Evolutionary conservation across 257 asterid genomes (phyloP).

Genomic region (Solanum peruvianum): DNA sequence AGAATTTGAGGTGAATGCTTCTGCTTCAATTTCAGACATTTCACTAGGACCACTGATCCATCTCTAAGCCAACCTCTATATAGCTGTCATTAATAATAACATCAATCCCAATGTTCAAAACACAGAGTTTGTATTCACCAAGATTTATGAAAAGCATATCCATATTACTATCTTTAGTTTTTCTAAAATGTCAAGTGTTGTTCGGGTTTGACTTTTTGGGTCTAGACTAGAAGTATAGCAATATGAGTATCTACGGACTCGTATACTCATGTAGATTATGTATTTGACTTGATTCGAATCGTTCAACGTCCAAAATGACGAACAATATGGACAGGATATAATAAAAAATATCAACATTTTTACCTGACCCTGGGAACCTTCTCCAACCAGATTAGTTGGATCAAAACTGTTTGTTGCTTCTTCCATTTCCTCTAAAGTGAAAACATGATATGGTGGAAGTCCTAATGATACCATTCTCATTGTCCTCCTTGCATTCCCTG

Average conservation of each 20-base stretch:
- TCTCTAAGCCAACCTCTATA: slow-evolving; percentile 81
- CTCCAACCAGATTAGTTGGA: slow-evolving; percentile 66
- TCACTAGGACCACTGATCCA: slow-evolving; percentile 75
- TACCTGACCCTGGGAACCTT: slow-evolving; percentile 90
- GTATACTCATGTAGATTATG: neutral
- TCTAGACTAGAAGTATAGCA: neutral
- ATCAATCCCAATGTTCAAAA: neutral
- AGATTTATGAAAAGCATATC: neutral
- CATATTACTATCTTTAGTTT: neutral
- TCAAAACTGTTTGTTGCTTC: slow-evolving; percentile 85
- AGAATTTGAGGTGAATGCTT: slow-evolving; percentile 75
- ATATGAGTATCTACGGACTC: neutral
- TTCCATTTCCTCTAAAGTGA: slow-evolving; percentile 83
- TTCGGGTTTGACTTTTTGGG: neutral
- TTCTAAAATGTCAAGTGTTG: neutral
- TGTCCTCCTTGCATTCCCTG: slow-evolving; percentile 58
- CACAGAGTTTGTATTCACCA: neutral
- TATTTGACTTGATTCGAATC: neutral
- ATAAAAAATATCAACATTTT: neutral
- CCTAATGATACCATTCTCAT: slow-evolving; percentile 74
- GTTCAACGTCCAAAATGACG: neutral
- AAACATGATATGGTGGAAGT: slow-evolving; percentile 83
- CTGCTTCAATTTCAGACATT: slow-evolving; percentile 78
- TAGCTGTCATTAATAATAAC: slow-evolving; percentile 24
- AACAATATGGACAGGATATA: neutral